These are phyloP conservation scores for Aspergillus sp. DNA, from an alignment of 2,329 filamentous ascomycete genomes.

Conservation along the genomic window DNA sequence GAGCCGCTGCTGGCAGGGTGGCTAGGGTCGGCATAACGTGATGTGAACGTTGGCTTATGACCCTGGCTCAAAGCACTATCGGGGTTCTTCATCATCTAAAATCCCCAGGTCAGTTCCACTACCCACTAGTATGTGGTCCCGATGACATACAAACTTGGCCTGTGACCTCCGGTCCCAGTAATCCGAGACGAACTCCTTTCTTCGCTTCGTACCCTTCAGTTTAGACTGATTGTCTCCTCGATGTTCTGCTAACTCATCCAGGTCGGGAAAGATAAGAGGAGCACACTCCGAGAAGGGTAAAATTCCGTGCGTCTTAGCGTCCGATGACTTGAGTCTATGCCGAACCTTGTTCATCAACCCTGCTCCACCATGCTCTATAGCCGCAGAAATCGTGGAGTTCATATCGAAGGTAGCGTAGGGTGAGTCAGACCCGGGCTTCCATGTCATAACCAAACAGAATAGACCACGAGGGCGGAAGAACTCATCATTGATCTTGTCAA, in stretches of 20 bases:
- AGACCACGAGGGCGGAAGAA: conserved; percentile 13
- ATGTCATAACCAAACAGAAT: conserved; percentile 12
- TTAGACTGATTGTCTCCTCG: neutral
- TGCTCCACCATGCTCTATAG: neutral
- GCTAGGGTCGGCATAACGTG: conserved; percentile 2
- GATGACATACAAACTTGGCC: conserved; percentile 3
- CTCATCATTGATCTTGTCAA: conserved; percentile 11
- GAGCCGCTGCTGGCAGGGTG: neutral
- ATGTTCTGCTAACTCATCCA: conserved; percentile 1
- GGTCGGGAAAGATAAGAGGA: conserved; percentile 6
- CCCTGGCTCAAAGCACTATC: conserved; percentile 7
- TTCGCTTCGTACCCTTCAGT: neutral
- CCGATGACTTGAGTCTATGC: conserved; percentile 3
- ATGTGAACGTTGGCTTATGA: conserved; percentile 3
- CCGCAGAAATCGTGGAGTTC: conserved; percentile 2
- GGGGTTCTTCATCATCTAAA: conserved; percentile 1
- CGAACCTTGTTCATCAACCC: neutral
- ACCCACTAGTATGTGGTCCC: too few species aligned
- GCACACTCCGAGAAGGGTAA: conserved; percentile 2
- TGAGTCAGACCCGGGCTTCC: neutral
- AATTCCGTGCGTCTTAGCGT: conserved; percentile 1
- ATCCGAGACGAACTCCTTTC: conserved; percentile 9
- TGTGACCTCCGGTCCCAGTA: conserved; percentile 10
- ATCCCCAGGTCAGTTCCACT: too few species aligned
- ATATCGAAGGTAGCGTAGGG: conserved; percentile 1